Base-by-base conservation (phyloP, 2,329 filamentous ascomycete genomes). In the Trichoderma sp. region DNA sequence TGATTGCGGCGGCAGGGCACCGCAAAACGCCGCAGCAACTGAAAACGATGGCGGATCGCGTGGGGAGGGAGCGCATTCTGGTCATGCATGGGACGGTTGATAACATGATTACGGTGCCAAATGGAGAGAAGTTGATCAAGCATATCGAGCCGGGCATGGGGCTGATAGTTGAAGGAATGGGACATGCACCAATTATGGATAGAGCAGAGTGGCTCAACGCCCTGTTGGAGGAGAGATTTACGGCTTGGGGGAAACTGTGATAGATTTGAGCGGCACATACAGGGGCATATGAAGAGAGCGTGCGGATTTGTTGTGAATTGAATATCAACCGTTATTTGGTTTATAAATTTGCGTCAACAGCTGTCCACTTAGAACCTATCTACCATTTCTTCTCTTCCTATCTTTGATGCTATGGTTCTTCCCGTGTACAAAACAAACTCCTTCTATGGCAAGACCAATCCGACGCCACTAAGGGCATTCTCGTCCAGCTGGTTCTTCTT, bases 401-500 rank as follows among this genome's bases (percentile, higher is more conserved):
- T n/a, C 34, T 17, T 17, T 8, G 28, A 13, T 53, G 36, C 62
- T 65, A 32, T 47, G 20, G 34, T 17, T 34, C 28, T 34, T 28
- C 47, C 20, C 32, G 13, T 8, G 8, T 23, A 20, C 20, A 13
- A 26, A 6, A 28, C 2, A 30, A 57, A 58, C 12, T 34, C 26
- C 82, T 58, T 69, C 75, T 79, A 85, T 62, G 85, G 84, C 90
- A 97, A 94, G 28, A 97, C 93, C 78, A 97, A 88, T 50, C 96
- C 96, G 72, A 99, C 90, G 1, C 96, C 95, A 76, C 95, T 96
- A 79, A 94, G 89, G 74, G 88, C 88, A 71, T 91, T 90, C 76
- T 91, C 88, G 79, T 97, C 95, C 50, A 95, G 85, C 76, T 90
- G 84, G 79, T 97, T 97, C 78, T 88, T 89, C 77, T 88, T 87